phyloP scores from a whole-genome alignment of 441 rosid species.

The Gossypium trilobum region DNA sequence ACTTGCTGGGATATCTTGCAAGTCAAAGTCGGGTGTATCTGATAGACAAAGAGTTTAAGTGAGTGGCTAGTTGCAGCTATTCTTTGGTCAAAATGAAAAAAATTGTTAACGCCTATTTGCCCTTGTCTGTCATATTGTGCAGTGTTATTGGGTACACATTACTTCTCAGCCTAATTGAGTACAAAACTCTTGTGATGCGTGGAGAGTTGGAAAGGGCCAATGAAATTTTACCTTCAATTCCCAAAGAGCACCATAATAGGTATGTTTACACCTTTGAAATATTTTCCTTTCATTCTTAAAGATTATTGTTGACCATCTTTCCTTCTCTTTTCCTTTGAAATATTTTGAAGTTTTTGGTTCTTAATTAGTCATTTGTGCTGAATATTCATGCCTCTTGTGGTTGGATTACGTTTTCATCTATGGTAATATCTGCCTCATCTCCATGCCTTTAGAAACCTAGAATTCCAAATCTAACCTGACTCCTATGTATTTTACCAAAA shows the following conservation, averaged over 20 bases:
- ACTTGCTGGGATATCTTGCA: conserved; percentile 89
- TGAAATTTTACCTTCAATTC: conserved; percentile 81
- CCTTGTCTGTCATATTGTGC: not conserved
- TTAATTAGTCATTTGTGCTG: not conserved
- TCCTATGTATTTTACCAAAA: not conserved
- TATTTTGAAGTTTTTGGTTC: not conserved
- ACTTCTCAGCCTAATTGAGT: conserved; percentile 95
- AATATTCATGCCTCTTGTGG: not conserved
- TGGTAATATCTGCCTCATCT: not conserved
- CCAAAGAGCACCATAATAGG: conserved; percentile 92
- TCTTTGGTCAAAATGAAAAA: conserved; percentile 6
- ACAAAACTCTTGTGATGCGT: conserved; percentile 99
- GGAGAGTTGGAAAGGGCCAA: conserved; percentile 89
- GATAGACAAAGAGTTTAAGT: conserved; percentile 98
- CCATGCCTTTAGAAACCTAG: not conserved
- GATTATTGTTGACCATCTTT: not conserved
- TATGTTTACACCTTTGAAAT: conserved; percentile 17
- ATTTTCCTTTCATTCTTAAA: not conserved
- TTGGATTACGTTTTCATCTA: not conserved
- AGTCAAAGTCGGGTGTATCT: conserved; percentile 90
- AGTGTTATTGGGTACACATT: conserved; percentile 91
- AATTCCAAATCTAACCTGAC: not conserved
- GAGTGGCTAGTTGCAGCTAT: conserved; percentile 25
- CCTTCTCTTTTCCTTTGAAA: not conserved
- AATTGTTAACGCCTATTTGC: not conserved